A percentile compares a stretch with the other conserved stretches of the same genome.
Evolutionary conservation across 1,139 yeast species (phyloP).

Genomic region (Hemisphaericaspora xylofermentans): DNA sequence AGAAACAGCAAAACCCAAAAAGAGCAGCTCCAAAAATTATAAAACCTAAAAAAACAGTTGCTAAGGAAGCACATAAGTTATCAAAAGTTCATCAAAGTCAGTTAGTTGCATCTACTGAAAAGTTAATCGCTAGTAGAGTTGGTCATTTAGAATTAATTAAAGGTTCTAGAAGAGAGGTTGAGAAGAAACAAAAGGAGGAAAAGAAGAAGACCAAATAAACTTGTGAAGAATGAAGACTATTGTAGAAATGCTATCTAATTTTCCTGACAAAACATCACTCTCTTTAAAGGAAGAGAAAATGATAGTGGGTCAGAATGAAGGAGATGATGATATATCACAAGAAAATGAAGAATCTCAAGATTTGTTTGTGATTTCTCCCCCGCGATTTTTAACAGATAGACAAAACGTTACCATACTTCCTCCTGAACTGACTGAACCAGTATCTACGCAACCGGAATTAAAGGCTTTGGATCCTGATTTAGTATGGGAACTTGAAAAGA

Average conservation of each 20-base stretch:
- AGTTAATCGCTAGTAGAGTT: constrained; percentile 79
- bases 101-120: constrained; percentile 74
- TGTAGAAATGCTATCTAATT: constrained; percentile 16
- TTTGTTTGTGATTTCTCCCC: neutral
- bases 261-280: constrained; percentile 12
- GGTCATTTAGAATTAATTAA: constrained; percentile 93
- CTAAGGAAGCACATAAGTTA: constrained; percentile 45
- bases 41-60: constrained; percentile 64
- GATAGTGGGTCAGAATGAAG: neutral
- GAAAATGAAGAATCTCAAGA: neutral
- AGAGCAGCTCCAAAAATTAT: constrained; percentile 68
- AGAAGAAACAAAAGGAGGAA: constrained; percentile 47
- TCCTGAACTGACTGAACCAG: neutral
- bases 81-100: constrained; percentile 68
- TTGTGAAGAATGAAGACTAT: constrained; percentile 13
- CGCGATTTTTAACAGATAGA: neutral
- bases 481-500: constrained; percentile 21
- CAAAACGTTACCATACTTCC: neutral
- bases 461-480: constrained; percentile 34
- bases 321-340: neutral
- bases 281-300: neutral
- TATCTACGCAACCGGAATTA: constrained; percentile 22
- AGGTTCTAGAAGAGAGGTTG: constrained; percentile 87
- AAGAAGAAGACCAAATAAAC: constrained; percentile 18
- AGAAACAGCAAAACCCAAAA: constrained; percentile 58